These are phyloP conservation scores for Platanus orientalis DNA, from an alignment of 164 flowering plant species.

Conservation along the genomic window DNA sequence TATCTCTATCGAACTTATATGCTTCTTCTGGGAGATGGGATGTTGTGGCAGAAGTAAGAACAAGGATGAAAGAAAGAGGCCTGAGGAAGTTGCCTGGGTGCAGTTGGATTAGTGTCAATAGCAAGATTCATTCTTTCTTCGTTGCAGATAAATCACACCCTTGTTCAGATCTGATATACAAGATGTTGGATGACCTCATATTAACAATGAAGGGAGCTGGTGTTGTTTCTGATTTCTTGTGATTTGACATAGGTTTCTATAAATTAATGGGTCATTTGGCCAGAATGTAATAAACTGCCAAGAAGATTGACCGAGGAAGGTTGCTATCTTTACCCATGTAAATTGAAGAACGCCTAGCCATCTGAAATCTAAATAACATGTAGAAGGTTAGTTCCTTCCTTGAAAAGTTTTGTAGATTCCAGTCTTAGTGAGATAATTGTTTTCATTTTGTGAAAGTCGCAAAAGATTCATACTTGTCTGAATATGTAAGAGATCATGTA, in stretches of 20 bases:
- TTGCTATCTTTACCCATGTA: too few species aligned
- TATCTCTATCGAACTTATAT: slow-evolving; percentile 55
- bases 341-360: too few species aligned
- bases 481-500: background rate
- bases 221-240: slow-evolving; percentile 17
- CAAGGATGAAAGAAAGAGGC: slow-evolving; percentile 48
- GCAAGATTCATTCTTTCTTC: slow-evolving; percentile 43
- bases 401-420: background rate
- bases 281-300: background rate
- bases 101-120: slow-evolving; percentile 65
- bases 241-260: background rate
- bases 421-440: background rate
- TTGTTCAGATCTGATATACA: slow-evolving; percentile 32
- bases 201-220: slow-evolving; percentile 32
- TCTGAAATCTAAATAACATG: too few species aligned
- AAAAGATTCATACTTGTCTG: background rate
- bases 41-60: slow-evolving; percentile 52
- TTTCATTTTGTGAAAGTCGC: background rate
- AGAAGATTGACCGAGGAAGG: too few species aligned
- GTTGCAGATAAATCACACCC: slow-evolving; percentile 63
- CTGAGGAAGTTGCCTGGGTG: slow-evolving; percentile 63
- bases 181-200: slow-evolving; percentile 40
- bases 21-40: slow-evolving; percentile 69
- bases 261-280: background rate
- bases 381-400: background rate